phyloP scores from a whole-genome alignment of 768 basidiomycete species.

The Amanita thiersii region DNA sequence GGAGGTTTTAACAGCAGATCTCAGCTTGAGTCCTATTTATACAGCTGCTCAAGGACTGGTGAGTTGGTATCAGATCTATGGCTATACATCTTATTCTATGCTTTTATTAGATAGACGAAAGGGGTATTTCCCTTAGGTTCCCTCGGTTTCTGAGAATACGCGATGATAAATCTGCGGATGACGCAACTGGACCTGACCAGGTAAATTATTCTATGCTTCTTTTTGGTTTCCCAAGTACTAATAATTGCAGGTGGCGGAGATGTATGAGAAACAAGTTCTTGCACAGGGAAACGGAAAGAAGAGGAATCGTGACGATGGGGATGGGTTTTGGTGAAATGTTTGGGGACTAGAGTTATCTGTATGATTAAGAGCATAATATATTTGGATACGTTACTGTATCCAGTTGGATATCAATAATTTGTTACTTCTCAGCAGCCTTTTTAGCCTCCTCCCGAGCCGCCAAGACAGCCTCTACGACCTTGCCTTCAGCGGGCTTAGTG shows the following conservation, averaged over 20 bases:
- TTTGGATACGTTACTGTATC: conserved; percentile 12
- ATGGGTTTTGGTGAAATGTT: conserved; percentile 64
- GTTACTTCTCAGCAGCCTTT: conserved; percentile 20
- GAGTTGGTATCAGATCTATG: conserved; percentile 18
- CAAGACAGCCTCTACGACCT: conserved; percentile 43
- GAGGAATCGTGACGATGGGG: conserved; percentile 64
- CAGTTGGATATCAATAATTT: conserved; percentile 9
- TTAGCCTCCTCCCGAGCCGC: conserved; percentile 34
- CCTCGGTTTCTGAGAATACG: conserved; percentile 89
- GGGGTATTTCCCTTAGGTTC: conserved; percentile 94
- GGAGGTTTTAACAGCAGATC: conserved; percentile 96
- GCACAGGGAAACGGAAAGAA: conserved; percentile 66
- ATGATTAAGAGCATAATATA: conserved; percentile 19
- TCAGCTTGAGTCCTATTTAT: conserved; percentile 94
- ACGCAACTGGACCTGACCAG: conserved; percentile 91
- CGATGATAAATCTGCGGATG: conserved; percentile 90
- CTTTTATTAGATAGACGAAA: conserved; percentile 58
- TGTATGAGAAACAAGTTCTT: conserved; percentile 85
- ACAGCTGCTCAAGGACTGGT: conserved; percentile 91
- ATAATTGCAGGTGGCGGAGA: conserved; percentile 69
- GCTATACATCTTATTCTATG: not conserved
- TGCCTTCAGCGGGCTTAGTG: conserved; percentile 23
- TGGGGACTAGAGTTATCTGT: conserved; percentile 15
- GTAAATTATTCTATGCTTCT: conserved; percentile 29
- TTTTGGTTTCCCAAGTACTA: conserved; percentile 2